Percentiles rank a stretch among this genome's conserved stretches.
Evolutionary conservation across 192 early-diverging fungal genomes (phyloP).

Genomic region (Linnemannia schmuckeri): DNA sequence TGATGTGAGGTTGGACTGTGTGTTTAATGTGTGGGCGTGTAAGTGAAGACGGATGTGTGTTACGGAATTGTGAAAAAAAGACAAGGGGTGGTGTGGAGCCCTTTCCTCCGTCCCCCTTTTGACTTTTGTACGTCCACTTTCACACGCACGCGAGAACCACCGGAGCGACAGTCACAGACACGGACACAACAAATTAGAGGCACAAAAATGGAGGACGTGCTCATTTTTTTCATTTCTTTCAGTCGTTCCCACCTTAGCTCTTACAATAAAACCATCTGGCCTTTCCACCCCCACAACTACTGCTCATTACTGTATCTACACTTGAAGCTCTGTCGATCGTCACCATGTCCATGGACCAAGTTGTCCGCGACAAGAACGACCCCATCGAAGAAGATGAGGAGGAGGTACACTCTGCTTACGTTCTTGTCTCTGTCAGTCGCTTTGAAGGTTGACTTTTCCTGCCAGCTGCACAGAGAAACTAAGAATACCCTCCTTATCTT

Average conservation of each 20-base stretch:
- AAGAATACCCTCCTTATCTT: too few relatives aligned
- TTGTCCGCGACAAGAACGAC: slow-evolving; percentile 26
- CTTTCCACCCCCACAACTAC: not conserved
- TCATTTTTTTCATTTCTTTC: not conserved
- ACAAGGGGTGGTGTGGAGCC: not conserved
- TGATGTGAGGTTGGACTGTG: not conserved
- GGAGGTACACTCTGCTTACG: not conserved
- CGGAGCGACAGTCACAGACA: slow-evolving; percentile 3
- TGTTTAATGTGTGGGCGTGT: not conserved
- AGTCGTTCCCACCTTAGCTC: not conserved
- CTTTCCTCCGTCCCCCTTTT: not conserved
- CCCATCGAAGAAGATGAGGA: slow-evolving; percentile 34
- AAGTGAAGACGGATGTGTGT: not conserved
- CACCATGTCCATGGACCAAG: slow-evolving; percentile 38
- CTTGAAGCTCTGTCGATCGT: not conserved
- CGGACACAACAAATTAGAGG: too few relatives aligned
- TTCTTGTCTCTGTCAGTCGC: not conserved
- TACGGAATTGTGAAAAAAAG: not conserved
- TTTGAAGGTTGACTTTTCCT: not conserved
- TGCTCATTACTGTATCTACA: not conserved
- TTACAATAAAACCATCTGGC: not conserved
- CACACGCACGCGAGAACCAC: slow-evolving; percentile 9
- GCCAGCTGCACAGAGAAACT: not conserved
- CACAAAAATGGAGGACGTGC: not conserved
- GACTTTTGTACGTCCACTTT: not conserved